These are phyloP conservation scores for Leccinum incarnatum DNA, from an alignment of 768 basidiomycete genomes.

Conservation along the genomic window DNA sequence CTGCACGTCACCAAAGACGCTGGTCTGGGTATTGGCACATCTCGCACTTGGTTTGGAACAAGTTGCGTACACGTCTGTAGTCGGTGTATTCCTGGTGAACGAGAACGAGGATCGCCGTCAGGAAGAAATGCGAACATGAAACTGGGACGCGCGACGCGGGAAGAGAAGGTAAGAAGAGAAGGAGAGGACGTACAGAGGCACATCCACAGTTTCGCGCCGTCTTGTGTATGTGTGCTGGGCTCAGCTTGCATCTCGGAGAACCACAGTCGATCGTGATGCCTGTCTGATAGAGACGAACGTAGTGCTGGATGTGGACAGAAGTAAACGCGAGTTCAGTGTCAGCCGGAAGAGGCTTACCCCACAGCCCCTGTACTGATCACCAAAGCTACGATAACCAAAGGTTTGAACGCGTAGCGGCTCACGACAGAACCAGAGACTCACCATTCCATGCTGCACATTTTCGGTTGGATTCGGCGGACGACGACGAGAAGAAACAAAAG, in stretches of 20 bases:
- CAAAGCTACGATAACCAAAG: slow-evolving; percentile 27
- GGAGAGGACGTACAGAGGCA: slow-evolving; percentile 32
- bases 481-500: background rate
- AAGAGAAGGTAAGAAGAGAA: background rate
- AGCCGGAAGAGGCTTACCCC: slow-evolving; percentile 28
- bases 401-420: slow-evolving; percentile 6
- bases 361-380: slow-evolving; percentile 45
- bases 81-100: slow-evolving; percentile 39
- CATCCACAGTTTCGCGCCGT: slow-evolving; percentile 59
- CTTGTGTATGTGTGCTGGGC: slow-evolving; percentile 57
- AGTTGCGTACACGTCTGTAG: slow-evolving; percentile 55
- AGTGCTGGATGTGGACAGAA: slow-evolving; percentile 46
- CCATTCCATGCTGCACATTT: slow-evolving; percentile 63
- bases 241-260: slow-evolving; percentile 48
- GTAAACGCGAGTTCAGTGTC: background rate
- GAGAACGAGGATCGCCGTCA: background rate
- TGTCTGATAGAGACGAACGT: slow-evolving; percentile 59
- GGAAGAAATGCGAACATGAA: background rate
- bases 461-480: slow-evolving; percentile 8
- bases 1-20: slow-evolving; percentile 17
- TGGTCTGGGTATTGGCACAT: slow-evolving; percentile 42
- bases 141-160: background rate
- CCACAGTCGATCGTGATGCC: slow-evolving; percentile 59
- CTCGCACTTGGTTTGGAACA: slow-evolving; percentile 67
- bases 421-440: slow-evolving; percentile 23